Percentiles rank a stretch among this genome's conserved stretches.
These are phyloP conservation scores for Ziziphus jujuba DNA, from an alignment of 306 rosid genomes.

Conservation along the genomic window DNA sequence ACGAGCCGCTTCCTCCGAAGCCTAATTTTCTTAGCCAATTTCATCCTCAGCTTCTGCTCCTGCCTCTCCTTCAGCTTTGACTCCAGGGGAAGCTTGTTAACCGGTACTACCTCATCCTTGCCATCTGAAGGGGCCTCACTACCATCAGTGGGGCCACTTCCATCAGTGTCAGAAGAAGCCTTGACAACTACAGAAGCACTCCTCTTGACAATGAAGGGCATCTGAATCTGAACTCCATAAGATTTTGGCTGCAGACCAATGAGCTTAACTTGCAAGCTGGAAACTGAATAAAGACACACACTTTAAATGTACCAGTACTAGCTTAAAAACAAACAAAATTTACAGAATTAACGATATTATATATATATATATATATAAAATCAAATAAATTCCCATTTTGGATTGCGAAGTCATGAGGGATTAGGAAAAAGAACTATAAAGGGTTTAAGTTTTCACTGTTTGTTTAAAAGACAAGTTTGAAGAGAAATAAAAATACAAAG, in stretches of 20 bases:
- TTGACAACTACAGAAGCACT: conserved; percentile 24
- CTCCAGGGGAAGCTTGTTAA: conserved; percentile 80
- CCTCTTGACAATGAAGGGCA: conserved; percentile 21
- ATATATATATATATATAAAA: too few relatives aligned
- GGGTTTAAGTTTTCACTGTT: too few relatives aligned
- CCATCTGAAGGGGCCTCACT: conserved; percentile 30
- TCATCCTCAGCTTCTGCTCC: conserved; percentile 75
- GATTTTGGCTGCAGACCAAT: conserved; percentile 28
- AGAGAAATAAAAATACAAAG: too few relatives aligned
- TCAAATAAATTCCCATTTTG: background rate
- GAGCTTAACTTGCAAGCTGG: conserved; percentile 40
- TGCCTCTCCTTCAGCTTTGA: conserved; percentile 73
- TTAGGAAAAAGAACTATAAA: background rate
- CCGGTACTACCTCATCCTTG: conserved; percentile 45
- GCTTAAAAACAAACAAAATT: background rate
- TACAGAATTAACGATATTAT: background rate
- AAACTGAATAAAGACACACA: conserved; percentile 36
- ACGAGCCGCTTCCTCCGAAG: conserved; percentile 78
- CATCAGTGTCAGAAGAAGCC: conserved; percentile 39
- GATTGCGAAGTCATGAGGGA: background rate
- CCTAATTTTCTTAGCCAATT: conserved; percentile 82
- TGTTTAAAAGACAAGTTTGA: too few relatives aligned
- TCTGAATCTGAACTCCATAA: conserved; percentile 35
- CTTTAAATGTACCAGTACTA: background rate
- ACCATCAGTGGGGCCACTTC: conserved; percentile 22